These are phyloP conservation scores for Lipomyces kockii DNA, from an alignment of 805 yeast genomes.

Conservation along the genomic window DNA sequence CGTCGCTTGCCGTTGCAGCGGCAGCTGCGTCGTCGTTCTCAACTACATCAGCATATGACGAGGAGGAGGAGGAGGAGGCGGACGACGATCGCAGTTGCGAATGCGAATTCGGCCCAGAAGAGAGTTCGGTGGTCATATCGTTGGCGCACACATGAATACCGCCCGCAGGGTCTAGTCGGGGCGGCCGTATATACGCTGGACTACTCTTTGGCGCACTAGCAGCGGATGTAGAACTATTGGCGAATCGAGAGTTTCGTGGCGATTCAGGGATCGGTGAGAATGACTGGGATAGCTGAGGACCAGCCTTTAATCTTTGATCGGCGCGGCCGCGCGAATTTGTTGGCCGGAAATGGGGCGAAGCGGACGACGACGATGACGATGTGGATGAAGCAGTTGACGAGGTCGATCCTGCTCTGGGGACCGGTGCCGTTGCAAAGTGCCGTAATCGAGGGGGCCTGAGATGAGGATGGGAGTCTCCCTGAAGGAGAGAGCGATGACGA, in stretches of 20 bases:
- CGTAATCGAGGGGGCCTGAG: not conserved
- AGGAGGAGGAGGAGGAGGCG: slow-evolving; percentile 5
- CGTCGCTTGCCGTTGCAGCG: not conserved
- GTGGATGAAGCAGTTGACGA: slow-evolving; percentile 14
- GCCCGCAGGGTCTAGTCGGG: not conserved
- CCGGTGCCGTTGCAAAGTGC: not conserved
- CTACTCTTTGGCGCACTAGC: not conserved
- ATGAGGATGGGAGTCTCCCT: not conserved
- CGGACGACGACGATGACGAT: slow-evolving; percentile 14
- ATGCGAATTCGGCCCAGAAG: not conserved
- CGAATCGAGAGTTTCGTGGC: not conserved
- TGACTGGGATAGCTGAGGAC: not conserved
- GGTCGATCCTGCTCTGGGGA: not conserved
- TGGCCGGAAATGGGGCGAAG: not conserved
- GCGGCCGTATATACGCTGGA: not conserved
- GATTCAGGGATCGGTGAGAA: slow-evolving; percentile 9
- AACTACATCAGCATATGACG: slow-evolving; percentile 11
- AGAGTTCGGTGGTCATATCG: not conserved
- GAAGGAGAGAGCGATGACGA: not conserved
- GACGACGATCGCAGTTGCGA: not conserved
- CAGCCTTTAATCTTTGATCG: not conserved
- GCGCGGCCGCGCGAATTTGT: not conserved
- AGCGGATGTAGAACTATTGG: not conserved
- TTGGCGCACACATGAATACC: not conserved
- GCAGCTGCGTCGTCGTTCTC: not conserved